Conservation (phyloP, 257 asterid species). For the Solanum pinnatisectum region DNA sequence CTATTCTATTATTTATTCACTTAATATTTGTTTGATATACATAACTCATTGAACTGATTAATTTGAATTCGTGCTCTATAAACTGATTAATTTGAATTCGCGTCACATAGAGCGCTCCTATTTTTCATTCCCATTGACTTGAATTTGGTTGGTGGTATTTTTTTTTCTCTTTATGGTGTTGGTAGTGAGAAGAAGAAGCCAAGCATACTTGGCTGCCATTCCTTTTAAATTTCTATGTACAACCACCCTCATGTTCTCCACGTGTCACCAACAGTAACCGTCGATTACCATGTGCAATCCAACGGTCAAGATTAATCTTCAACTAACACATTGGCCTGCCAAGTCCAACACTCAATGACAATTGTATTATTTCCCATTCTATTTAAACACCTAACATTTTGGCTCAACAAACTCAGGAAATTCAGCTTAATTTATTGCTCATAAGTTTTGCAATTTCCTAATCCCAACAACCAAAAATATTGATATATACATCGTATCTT, state of each 20-base stretch:
- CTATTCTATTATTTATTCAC: neutral
- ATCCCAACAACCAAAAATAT: neutral
- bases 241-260: neutral
- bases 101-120: too few relatives aligned
- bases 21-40: neutral
- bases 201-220: neutral
- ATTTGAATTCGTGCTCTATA: neutral
- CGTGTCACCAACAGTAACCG: slow-evolving; percentile 7
- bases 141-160: neutral
- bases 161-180: neutral
- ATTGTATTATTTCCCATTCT: neutral
- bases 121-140: neutral
- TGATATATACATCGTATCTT: neutral
- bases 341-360: slow-evolving; percentile 15
- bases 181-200: neutral
- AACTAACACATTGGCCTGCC: slow-evolving; percentile 26
- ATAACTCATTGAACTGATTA: neutral
- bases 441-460: slow-evolving; percentile 25
- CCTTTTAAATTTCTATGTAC: neutral
- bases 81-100: neutral
- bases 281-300: slow-evolving; percentile 2
- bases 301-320: slow-evolving; percentile 17
- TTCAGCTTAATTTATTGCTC: slow-evolving; percentile 10
- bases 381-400: slow-evolving; percentile 19
- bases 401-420: slow-evolving; percentile 29